phyloP scores from a whole-genome alignment of 768 basidiomycete species.

The Mycena albidolilacea region DNA sequence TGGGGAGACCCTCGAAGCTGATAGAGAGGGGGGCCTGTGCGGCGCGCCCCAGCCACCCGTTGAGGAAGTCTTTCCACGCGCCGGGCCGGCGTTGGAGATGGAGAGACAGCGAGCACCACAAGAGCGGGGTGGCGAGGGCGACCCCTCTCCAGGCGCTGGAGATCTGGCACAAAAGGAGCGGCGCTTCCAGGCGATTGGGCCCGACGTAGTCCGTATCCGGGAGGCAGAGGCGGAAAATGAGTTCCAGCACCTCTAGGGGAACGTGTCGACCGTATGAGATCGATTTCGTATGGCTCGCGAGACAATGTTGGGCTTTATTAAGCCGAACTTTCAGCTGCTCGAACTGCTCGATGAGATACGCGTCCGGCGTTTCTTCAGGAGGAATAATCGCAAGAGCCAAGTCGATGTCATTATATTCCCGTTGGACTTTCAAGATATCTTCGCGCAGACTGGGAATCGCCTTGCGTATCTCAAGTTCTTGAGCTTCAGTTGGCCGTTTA shows the following conservation, averaged over 20 bases:
- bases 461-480: slow-evolving; percentile 24
- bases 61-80: slow-evolving; percentile 39
- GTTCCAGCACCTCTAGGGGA: slow-evolving; percentile 44
- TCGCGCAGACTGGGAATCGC: slow-evolving; percentile 29
- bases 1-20: slow-evolving; percentile 16
- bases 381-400: slow-evolving; percentile 33
- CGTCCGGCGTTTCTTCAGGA: slow-evolving; percentile 21
- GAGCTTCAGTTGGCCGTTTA: slow-evolving; percentile 25
- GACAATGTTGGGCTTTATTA: slow-evolving; percentile 21
- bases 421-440: slow-evolving; percentile 12
- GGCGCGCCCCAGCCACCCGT: slow-evolving; percentile 42
- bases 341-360: slow-evolving; percentile 18
- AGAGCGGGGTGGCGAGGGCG: slow-evolving; percentile 38
- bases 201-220: slow-evolving; percentile 37
- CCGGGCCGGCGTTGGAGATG: slow-evolving; percentile 32
- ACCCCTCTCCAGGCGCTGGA: slow-evolving; percentile 43
- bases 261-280: slow-evolving; percentile 31
- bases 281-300: slow-evolving; percentile 16
- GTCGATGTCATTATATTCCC: slow-evolving; percentile 35
- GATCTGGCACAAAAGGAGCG: slow-evolving; percentile 44
- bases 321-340: slow-evolving; percentile 18
- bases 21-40: slow-evolving; percentile 37
- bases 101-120: slow-evolving; percentile 44
- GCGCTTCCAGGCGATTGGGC: slow-evolving; percentile 37
- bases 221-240: slow-evolving; percentile 43